These are phyloP conservation scores for Auricularia heimuer DNA, from an alignment of 768 basidiomycete genomes.

Conservation along the genomic window DNA sequence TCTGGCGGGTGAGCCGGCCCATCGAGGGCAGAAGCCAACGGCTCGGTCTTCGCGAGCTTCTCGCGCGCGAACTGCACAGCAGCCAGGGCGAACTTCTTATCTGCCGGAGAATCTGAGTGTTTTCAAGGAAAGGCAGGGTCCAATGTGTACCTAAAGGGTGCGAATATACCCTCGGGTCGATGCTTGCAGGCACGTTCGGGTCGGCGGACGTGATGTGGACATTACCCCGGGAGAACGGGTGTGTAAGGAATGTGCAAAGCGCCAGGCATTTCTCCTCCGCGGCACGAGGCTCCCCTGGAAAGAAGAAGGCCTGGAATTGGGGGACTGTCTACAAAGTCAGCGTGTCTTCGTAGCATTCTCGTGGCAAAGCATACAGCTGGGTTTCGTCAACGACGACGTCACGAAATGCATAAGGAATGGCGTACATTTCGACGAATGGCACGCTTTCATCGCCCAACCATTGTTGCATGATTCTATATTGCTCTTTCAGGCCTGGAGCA, in stretches of 20 bases:
- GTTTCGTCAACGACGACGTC: no score
- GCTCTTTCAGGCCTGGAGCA: not conserved
- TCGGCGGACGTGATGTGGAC: not conserved
- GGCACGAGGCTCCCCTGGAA: not conserved
- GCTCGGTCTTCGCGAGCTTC: conserved; percentile 1
- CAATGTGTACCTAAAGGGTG: not conserved
- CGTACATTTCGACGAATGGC: not conserved
- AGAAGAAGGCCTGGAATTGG: not conserved
- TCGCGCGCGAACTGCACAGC: not conserved
- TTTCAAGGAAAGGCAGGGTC: not conserved
- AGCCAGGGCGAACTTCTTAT: not conserved
- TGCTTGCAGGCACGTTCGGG: not conserved
- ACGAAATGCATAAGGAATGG: no score
- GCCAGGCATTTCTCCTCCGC: not conserved
- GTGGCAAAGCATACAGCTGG: no score
- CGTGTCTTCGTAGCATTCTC: no score
- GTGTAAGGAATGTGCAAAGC: not conserved
- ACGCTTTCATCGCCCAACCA: not conserved
- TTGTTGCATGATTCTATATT: not conserved
- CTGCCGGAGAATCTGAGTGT: not conserved
- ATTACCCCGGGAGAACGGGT: not conserved
- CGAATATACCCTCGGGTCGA: not conserved
- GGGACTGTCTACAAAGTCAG: not conserved
- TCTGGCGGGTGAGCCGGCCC: not conserved
- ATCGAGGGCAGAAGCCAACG: not conserved